These are phyloP conservation scores for Apophysomyces ossiformis DNA, from an alignment of 371 early-diverging fungal species.

Conservation along the genomic window DNA sequence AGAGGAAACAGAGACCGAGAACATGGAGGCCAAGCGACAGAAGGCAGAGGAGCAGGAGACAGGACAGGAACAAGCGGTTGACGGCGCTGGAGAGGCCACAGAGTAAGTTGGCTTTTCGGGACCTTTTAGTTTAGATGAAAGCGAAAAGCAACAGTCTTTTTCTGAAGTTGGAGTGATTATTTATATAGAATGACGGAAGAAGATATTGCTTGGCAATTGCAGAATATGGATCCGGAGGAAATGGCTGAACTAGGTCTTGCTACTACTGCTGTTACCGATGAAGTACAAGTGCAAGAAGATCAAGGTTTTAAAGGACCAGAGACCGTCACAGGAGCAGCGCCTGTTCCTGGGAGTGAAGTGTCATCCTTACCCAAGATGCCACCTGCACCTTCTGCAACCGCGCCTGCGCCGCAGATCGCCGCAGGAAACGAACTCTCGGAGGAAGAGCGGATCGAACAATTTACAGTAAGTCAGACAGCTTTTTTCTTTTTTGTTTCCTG, in stretches of 20 bases:
- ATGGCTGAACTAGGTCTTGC: conserved; percentile 26
- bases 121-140: background rate
- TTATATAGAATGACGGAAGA: conserved; percentile 68
- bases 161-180: background rate
- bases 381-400: background rate
- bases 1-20: conserved; percentile 23
- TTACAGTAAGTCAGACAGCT: conserved; percentile 27
- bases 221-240: conserved; percentile 60
- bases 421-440: conserved; percentile 24
- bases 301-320: conserved; percentile 11
- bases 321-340: conserved; percentile 11
- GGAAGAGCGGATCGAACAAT: conserved; percentile 44
- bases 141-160: background rate
- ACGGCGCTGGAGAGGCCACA: conserved; percentile 18
- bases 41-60: conserved; percentile 19
- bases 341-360: conserved; percentile 10
- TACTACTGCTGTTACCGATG: conserved; percentile 4
- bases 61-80: too few species aligned
- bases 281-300: conserved; percentile 28
- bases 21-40: conserved; percentile 30
- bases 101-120: conserved; percentile 21
- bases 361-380: conserved; percentile 11
- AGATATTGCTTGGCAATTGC: conserved; percentile 71
- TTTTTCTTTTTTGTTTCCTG: too few species aligned
- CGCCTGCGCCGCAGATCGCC: background rate